Evolutionary conservation across 495 filamentous ascomycete species (phyloP).

Genomic region (Neurospora africana): DNA sequence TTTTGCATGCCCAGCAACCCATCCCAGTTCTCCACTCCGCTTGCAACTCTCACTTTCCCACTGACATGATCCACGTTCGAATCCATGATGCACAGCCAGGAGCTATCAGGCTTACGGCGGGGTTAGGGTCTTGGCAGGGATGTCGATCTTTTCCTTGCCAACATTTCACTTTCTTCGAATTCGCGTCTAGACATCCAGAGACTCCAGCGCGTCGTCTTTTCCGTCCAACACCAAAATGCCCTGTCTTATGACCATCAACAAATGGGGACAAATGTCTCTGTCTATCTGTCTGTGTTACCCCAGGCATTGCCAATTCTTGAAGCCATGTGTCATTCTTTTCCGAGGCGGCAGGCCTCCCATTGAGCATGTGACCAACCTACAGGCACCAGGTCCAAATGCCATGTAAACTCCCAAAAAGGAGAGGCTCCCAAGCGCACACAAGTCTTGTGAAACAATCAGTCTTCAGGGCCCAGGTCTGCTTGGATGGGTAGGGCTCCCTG

Average conservation of each 20-base stretch:
- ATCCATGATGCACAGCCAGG: not conserved
- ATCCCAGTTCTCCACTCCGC: not conserved
- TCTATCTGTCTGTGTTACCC: not conserved
- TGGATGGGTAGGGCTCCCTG: not conserved
- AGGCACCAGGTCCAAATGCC: not conserved
- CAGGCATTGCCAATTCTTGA: not conserved
- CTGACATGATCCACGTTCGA: not conserved
- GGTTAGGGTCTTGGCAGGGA: not conserved
- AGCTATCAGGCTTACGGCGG: not conserved
- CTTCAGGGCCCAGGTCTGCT: not conserved
- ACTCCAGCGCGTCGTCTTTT: not conserved
- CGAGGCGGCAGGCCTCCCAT: not conserved
- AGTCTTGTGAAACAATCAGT: not conserved
- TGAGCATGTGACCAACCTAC: not conserved
- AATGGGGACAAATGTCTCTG: not conserved
- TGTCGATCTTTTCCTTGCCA: not conserved
- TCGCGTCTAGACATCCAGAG: not conserved
- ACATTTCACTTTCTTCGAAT: not conserved
- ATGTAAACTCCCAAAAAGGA: not conserved
- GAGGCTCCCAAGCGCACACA: not conserved
- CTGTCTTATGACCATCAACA: not conserved
- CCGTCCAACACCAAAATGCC: not conserved
- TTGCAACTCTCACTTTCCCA: not conserved
- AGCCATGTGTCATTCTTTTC: not conserved
- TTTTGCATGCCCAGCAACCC: not conserved